Base-by-base conservation (phyloP, 1,284 basidiomycete genomes). In the Pseudomicrostroma phylloplanum region DNA sequence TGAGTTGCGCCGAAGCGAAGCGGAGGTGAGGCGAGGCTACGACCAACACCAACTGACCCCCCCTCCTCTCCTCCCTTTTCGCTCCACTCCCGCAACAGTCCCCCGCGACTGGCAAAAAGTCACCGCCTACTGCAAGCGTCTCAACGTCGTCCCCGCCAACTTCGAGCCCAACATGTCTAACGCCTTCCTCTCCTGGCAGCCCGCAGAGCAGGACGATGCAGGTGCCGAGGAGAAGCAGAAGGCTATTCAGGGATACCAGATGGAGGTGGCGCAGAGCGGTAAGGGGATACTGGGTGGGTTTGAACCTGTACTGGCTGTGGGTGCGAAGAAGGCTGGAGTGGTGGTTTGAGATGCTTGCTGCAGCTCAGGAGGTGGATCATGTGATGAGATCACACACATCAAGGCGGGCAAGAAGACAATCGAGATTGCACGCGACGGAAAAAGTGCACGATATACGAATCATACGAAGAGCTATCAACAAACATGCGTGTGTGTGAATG, bases 81-180 rank as follows among this genome's bases (percentile, higher is more conserved):
- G 4, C 30, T 36, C 30, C 30, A n/a, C n/a, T n/a, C 30, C 9
- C 30, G 3, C 30, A 36, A 3, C 23, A 48, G 62, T 64, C 4
- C 73, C 67, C 40, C 66, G 64, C 55, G 73, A 76, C 60, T 76
- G 72, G 72, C 59, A 60, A 59, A 76, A 80, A 72, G 77, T 80
- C 55, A 79, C 77, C 60, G 72, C 70, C 62, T 80, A 80, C 68
- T 79, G 72, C 65, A 80, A 80, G 67, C 70, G 80, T 21, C 76
- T 81, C n/a, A 73, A 73, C 12, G 73, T 81, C 58, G 74, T 81
- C 48, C 64, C 64, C 19, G 60, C 65, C 1, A 67, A 66, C 56
- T 81, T 81, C 60, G 65, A 74, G 62, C 72, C 72, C 51, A 81
- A 81, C 70, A 77, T 74, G 70, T 80, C 80, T 64, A 81, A 81